Evolutionary conservation across 1,284 basidiomycete genomes (phyloP).

Genomic region (Anthracocystis panici-leucophaei): DNA sequence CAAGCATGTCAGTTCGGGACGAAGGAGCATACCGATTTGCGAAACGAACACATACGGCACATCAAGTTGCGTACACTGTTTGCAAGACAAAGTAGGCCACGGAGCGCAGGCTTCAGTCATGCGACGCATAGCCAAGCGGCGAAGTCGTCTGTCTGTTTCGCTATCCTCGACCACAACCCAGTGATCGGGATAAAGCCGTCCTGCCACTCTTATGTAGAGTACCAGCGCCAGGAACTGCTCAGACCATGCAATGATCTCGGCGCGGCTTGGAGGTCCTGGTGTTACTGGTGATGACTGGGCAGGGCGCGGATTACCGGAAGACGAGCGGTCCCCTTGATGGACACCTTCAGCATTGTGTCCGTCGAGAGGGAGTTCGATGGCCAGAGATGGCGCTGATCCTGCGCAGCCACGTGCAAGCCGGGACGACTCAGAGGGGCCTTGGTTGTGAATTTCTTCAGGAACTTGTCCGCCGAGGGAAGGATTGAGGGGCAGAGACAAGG

Average conservation of each 20-base stretch:
- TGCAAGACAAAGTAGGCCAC: background rate
- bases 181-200: background rate
- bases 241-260: background rate
- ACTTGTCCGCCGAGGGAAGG: too few relatives aligned
- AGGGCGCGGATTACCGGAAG: too few relatives aligned
- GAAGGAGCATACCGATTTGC: background rate
- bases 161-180: background rate
- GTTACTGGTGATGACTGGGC: too few relatives aligned
- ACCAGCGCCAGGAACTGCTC: background rate
- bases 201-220: background rate
- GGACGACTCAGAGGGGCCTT: too few relatives aligned
- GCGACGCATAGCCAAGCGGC: constrained; percentile 1
- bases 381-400: too few relatives aligned
- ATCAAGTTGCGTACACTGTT: background rate
- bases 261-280: background rate
- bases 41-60: background rate
- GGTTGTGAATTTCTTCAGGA: too few relatives aligned
- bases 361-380: too few relatives aligned
- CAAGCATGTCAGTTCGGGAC: background rate
- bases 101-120: background rate
- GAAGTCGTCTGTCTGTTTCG: background rate
- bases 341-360: too few relatives aligned
- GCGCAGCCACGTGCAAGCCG: too few relatives aligned
- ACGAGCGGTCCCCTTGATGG: too few relatives aligned
- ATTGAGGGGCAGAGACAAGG: too few relatives aligned